phyloP scores from a whole-genome alignment of 2,329 filamentous ascomycete genomes.

The Aspergillus ochraceus region DNA sequence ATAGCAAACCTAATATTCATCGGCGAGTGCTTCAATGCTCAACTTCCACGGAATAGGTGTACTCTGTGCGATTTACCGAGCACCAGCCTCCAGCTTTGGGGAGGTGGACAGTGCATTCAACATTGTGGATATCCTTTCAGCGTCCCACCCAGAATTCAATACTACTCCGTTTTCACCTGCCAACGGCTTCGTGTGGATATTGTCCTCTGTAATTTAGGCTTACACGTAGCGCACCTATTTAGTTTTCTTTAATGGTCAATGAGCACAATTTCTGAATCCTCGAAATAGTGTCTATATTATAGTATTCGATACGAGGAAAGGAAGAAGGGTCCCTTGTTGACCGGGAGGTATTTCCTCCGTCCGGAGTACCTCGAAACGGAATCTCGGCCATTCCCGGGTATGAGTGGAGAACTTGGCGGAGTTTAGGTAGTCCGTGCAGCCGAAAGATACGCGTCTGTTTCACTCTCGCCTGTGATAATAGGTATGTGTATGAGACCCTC shows the following conservation, averaged over 20 bases:
- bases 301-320: no score
- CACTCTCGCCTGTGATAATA: constrained; percentile 13
- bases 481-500: constrained; percentile 1
- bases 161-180: neutral
- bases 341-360: neutral
- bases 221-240: neutral
- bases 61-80: neutral
- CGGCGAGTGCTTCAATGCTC: neutral
- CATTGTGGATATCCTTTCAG: neutral
- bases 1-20: neutral
- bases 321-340: neutral
- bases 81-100: neutral
- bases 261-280: no score
- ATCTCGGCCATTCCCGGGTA: constrained; percentile 28
- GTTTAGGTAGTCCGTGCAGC: constrained; percentile 36
- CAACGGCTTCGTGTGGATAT: neutral
- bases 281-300: no score
- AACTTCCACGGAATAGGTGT: neutral
- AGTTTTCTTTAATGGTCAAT: no score
- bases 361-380: neutral
- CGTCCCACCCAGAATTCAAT: neutral
- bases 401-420: constrained; percentile 14
- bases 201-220: neutral
- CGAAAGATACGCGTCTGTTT: constrained; percentile 38
- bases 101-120: neutral